These are phyloP conservation scores for Xylariales sp. DNA, from an alignment of 2,329 filamentous ascomycete genomes.

Conservation along the genomic window DNA sequence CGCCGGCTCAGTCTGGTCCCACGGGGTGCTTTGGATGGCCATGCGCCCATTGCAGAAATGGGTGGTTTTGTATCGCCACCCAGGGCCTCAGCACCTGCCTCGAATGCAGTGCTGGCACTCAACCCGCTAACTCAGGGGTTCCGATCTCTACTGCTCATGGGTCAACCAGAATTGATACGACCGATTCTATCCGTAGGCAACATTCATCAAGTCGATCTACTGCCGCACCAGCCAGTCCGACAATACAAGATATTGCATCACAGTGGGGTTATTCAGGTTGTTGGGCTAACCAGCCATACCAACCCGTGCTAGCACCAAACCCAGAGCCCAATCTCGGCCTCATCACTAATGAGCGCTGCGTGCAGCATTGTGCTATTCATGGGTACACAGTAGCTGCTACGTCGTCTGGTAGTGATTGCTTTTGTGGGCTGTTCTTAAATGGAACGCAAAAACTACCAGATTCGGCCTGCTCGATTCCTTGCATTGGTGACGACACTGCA, in stretches of 20 bases:
- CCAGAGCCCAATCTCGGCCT: conserved; percentile 9
- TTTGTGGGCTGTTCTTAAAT: conserved; percentile 38
- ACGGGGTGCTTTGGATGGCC: conserved; percentile 31
- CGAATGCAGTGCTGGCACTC: conserved; percentile 8
- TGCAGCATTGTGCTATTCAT: conserved; percentile 39
- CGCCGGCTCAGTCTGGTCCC: conserved; percentile 26
- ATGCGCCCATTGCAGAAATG: conserved; percentile 28
- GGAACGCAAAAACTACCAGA: conserved; percentile 38
- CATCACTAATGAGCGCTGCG: conserved; percentile 31
- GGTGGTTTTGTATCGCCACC: conserved; percentile 30
- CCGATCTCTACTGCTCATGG: background rate
- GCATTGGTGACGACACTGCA: conserved; percentile 42
- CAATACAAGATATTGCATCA: conserved; percentile 14
- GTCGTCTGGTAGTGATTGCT: conserved; percentile 43
- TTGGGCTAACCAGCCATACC: conserved; percentile 20
- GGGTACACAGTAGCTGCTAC: conserved; percentile 44
- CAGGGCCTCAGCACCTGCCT: conserved; percentile 15
- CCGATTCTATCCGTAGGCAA: too few relatives aligned
- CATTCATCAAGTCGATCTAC: background rate
- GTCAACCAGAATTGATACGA: background rate
- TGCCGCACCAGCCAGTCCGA: conserved; percentile 11
- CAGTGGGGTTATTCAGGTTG: conserved; percentile 25
- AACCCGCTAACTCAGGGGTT: conserved; percentile 2
- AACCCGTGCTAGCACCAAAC: conserved; percentile 17
- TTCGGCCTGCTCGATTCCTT: conserved; percentile 40